These are phyloP conservation scores for Arthroderma sp. DNA, from an alignment of 2,329 filamentous ascomycete species.

Conservation along the genomic window DNA sequence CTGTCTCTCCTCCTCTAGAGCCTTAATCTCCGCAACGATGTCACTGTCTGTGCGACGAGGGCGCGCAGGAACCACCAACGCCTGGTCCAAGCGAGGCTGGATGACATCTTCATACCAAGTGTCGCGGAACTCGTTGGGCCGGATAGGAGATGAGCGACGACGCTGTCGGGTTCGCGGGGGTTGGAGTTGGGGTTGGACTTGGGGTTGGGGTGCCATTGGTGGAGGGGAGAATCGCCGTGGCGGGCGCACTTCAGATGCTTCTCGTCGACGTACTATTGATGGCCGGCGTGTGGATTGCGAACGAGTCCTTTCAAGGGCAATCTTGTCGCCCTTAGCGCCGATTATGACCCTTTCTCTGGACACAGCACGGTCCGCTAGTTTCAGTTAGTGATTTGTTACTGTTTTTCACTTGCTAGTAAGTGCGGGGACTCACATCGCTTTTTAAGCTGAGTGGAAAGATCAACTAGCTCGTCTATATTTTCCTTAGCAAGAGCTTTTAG, in stretches of 20 bases:
- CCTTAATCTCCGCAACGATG: constrained; percentile 58
- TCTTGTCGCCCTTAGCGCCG: constrained; percentile 15
- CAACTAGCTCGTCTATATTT: constrained; percentile 82
- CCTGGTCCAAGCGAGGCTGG: constrained; percentile 35
- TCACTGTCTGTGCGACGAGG: constrained; percentile 44
- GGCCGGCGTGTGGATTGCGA: constrained; percentile 10
- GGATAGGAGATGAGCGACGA: constrained; percentile 25
- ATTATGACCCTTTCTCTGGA: constrained; percentile 10
- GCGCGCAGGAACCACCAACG: constrained; percentile 38
- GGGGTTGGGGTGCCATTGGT: neutral
- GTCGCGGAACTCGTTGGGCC: constrained; percentile 21
- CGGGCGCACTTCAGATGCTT: neutral
- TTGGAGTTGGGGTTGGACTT: neutral
- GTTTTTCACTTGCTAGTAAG: neutral
- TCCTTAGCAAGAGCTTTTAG: constrained; percentile 75
- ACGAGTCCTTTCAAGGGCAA: constrained; percentile 22
- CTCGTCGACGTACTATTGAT: neutral
- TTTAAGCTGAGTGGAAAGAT: constrained; percentile 33
- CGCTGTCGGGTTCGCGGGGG: constrained; percentile 17
- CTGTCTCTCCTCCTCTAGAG: constrained; percentile 53
- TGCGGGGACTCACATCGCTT: constrained; percentile 40
- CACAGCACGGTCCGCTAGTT: constrained; percentile 9
- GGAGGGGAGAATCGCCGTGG: neutral
- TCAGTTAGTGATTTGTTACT: neutral
- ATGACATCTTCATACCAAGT: constrained; percentile 31